Evolutionary conservation across 2,329 filamentous ascomycete genomes (phyloP).

Genomic region (Colletotrichum sp.): DNA sequence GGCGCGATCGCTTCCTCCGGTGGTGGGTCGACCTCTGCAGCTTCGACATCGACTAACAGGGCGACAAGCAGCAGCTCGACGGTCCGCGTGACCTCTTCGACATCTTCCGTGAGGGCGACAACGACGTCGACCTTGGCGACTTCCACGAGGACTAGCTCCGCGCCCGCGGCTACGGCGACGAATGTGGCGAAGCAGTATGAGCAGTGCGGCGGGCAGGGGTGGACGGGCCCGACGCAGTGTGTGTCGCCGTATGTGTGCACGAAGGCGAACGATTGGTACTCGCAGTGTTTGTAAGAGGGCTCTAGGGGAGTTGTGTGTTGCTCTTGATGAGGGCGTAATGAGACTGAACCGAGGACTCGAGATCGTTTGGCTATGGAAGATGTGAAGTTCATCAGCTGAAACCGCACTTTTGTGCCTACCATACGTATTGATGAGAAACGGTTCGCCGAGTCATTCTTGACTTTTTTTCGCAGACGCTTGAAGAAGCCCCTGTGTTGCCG

Average conservation of each 20-base stretch:
- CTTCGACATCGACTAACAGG: background rate
- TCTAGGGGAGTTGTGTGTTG: background rate
- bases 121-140: background rate
- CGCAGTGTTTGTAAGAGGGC: conserved; percentile 41
- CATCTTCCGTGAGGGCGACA: background rate
- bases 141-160: conserved; percentile 7
- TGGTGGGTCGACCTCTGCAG: background rate
- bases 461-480: background rate
- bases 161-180: conserved; percentile 10
- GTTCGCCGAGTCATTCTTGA: background rate
- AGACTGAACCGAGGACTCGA: background rate
- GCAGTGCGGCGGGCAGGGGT: conserved; percentile 48
- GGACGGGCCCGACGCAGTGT: conserved; percentile 42
- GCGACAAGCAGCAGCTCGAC: background rate
- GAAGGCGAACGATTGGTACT: conserved; percentile 41
- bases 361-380: background rate
- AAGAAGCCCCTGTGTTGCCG: background rate
- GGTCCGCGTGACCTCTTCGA: background rate
- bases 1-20: conserved; percentile 13
- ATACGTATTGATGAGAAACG: background rate
- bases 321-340: background rate
- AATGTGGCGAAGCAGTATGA: conserved; percentile 23
- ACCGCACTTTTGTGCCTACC: background rate
- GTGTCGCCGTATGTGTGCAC: conserved; percentile 44
- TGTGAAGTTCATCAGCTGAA: background rate